Conservation (phyloP, 805 yeast species). For the Spathaspora sp. region DNA sequence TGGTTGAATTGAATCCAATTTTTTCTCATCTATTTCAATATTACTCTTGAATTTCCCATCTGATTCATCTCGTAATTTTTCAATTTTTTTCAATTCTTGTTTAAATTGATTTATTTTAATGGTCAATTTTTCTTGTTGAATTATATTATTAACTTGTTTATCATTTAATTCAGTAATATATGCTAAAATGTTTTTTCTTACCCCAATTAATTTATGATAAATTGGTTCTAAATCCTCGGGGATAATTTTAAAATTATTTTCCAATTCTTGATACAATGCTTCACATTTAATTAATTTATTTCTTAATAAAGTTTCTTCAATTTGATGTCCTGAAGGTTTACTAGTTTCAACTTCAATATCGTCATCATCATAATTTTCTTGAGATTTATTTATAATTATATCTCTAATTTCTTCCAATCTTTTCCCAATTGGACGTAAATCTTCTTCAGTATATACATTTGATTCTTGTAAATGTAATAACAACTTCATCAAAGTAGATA, state of each 20-base stretch:
- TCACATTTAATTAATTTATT: constrained; percentile 64
- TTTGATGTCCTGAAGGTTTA: constrained; percentile 28
- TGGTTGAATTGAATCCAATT: constrained; percentile 27
- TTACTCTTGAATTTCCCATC: constrained; percentile 44
- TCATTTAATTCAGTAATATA: constrained; percentile 19
- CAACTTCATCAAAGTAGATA: constrained; percentile 80
- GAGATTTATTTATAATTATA: constrained; percentile 48
- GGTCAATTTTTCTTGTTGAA: constrained; percentile 7
- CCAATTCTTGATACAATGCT: constrained; percentile 53
- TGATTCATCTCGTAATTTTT: constrained; percentile 44
- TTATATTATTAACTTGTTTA: constrained; percentile 2
- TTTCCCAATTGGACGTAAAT: constrained; percentile 70
- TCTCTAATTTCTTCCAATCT: constrained; percentile 67
- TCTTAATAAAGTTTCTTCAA: constrained; percentile 60
- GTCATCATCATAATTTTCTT: constrained; percentile 15
- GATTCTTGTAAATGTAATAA: constrained; percentile 80
- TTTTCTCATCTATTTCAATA: constrained; percentile 3
- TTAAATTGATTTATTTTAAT: constrained; percentile 17
- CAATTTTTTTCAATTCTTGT: constrained; percentile 24
- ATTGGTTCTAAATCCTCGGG: constrained; percentile 37
- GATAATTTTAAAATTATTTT: constrained; percentile 43
- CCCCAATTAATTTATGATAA: constrained; percentile 56
- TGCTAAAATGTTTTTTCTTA: constrained; percentile 58
- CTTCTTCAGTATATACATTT: constrained; percentile 79
- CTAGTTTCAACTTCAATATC: constrained; percentile 13